Base-by-base conservation (phyloP, 192 early-diverging fungal species). In the Pilobolus umbonatus region DNA sequence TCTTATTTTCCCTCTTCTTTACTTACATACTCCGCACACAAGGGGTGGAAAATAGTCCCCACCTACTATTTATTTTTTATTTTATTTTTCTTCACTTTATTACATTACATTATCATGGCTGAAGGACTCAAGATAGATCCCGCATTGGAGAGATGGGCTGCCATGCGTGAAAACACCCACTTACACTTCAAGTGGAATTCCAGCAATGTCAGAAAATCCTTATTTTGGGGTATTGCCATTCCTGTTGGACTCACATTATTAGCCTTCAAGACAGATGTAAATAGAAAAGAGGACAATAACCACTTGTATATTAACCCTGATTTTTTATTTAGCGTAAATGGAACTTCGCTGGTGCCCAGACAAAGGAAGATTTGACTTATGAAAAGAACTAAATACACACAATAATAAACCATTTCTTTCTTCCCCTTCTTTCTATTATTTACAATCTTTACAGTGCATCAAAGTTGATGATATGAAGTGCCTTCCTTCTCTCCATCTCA, bases 391-490 rank as follows among this genome's bases (percentile, higher is more conserved):
- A 65, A 49, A 59, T 45, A 25, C 39, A n/a, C 39, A 42, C 39
- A 42, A 42, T 17, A 40, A 42, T 17, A 42, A 42, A 12, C 39
- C 39, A 42, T 17, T 17, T 42, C 15, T 17, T 42, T 17, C 6
- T 42, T 52, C 1, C 35, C 35, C 9, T 32, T 22, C 17, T 52
- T 52, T 12, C 14, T 53, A 28, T 49, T 49, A 15, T 15, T 26
- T 29, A 4, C n/a, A 15, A 21, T 34, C 35, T 56, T 67, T 62
- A 95, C 26, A 95, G 74, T 0, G 93, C 93, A 60, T 96, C 94
- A 73, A 96, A 96, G 64, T 96, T 94, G 62, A 96, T 90, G 32
- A 86, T 80, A 62, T 91, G 88, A 40, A 91, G 66, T 1, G 89
- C 85, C 34, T 83, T 83, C 55, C 85, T 73, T 68, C 86, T 78